Evolutionary conservation across 1,284 basidiomycete genomes (phyloP).

Genomic region (Leccinum angustisporum): DNA sequence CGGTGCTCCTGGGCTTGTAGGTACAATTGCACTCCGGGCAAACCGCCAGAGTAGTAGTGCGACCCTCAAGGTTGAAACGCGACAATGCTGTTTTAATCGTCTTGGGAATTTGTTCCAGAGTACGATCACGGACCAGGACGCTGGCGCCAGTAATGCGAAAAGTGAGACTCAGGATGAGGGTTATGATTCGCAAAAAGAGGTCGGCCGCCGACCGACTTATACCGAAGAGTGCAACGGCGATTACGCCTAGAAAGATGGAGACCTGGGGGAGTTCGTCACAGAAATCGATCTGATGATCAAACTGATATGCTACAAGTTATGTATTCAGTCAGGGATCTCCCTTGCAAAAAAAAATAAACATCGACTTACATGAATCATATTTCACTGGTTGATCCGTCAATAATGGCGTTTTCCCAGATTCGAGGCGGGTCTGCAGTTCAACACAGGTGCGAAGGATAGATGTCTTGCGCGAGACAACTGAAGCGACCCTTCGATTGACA

Average conservation of each 20-base stretch:
- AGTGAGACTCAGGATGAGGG: not conserved
- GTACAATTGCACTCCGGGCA: not conserved
- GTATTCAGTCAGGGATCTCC: not conserved
- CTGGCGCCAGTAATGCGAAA: not conserved
- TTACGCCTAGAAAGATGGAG: not conserved
- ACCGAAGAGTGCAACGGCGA: slow-evolving; percentile 23
- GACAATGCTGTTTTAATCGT: not conserved
- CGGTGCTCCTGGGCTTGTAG: not conserved
- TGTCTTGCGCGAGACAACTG: not conserved
- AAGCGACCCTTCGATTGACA: not conserved
- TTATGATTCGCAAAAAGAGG: not conserved
- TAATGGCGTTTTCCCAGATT: not conserved
- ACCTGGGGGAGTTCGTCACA: not conserved
- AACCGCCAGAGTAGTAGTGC: not conserved
- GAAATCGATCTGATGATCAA: not conserved
- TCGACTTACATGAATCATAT: not conserved
- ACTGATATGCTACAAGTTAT: not conserved
- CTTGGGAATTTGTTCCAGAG: not conserved
- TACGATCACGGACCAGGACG: not conserved
- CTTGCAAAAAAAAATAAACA: not conserved
- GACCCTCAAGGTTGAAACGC: not conserved
- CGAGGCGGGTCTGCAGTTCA: not conserved
- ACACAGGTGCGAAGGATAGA: not conserved
- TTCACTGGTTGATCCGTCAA: not conserved
- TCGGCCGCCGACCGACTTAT: not conserved